Percentiles rank a stretch among this genome's conserved stretches.
Conservation (phyloP, 2,329 filamentous ascomycete genomes). For the Arthrobotrys conoides region DNA sequence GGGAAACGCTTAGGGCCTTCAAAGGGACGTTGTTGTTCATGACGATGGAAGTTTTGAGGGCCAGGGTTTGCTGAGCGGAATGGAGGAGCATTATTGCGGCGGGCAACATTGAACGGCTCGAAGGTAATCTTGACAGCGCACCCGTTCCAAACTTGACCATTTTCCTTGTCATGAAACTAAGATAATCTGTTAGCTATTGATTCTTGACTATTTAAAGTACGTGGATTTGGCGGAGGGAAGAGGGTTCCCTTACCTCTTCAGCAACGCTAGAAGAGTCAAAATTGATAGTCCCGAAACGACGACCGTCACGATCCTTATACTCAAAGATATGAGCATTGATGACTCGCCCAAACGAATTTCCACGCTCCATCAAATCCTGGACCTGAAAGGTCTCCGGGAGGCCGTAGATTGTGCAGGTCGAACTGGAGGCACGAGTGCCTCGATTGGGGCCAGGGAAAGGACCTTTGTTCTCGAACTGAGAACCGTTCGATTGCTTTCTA, state of each 20-base stretch:
- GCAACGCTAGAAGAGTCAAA: slow-evolving; percentile 50
- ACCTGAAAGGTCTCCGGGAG: slow-evolving; percentile 41
- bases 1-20: slow-evolving; percentile 43
- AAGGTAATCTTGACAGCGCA: slow-evolving; percentile 43
- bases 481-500: slow-evolving; percentile 38
- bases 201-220: not conserved
- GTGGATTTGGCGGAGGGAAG: no score
- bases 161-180: slow-evolving; percentile 54
- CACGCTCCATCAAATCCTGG: slow-evolving; percentile 39
- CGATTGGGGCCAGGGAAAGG: slow-evolving; percentile 20
- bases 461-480: slow-evolving; percentile 39
- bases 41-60: slow-evolving; percentile 39
- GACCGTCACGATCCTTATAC: slow-evolving; percentile 50
- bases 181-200: not conserved
- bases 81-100: slow-evolving; percentile 45
- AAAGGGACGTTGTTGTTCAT: slow-evolving; percentile 36
- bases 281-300: slow-evolving; percentile 52
- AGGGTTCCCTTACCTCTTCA: slow-evolving; percentile 39
- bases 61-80: slow-evolving; percentile 32
- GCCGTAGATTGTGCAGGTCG: slow-evolving; percentile 56
- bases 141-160: slow-evolving; percentile 48
- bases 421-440: slow-evolving; percentile 16
- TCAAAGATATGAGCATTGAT: slow-evolving; percentile 58
- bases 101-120: slow-evolving; percentile 55
- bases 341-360: slow-evolving; percentile 40